Percentiles rank a stretch among this genome's conserved stretches.
Conservation (phyloP, 805 yeast genomes). For the Candida maris region DNA sequence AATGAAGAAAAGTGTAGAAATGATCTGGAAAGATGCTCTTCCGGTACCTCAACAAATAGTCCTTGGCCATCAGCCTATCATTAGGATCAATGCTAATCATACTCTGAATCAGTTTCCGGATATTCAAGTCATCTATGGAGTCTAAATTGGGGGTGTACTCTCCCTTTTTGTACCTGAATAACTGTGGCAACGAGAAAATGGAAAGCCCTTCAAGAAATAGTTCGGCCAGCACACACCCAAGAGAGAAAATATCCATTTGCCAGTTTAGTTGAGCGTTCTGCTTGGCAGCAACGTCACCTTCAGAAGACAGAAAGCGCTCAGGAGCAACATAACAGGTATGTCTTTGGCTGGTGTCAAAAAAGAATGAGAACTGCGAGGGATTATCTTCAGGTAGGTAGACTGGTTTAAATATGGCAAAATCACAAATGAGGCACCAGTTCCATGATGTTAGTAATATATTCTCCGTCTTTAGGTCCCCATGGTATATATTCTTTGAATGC, state of each 20-base stretch:
- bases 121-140: constrained; percentile 46
- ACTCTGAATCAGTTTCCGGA: constrained; percentile 52
- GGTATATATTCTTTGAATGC: constrained; percentile 61
- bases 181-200: constrained; percentile 78
- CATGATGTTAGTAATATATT: constrained; percentile 83
- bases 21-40: constrained; percentile 58
- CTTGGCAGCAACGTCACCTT: constrained; percentile 18
- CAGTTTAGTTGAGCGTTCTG: constrained; percentile 38
- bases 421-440: constrained; percentile 81
- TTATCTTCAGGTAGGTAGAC: constrained; percentile 84
- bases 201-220: constrained; percentile 83
- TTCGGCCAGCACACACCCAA: constrained; percentile 90
- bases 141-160: constrained; percentile 64
- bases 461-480: constrained; percentile 92
- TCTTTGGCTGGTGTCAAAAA: constrained; percentile 85
- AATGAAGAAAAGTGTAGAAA: constrained; percentile 66
- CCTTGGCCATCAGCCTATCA: constrained; percentile 52
- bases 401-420: constrained; percentile 86
- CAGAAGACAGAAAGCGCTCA: constrained; percentile 62
- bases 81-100: constrained; percentile 66
- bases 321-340: constrained; percentile 92
- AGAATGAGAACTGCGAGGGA: constrained; percentile 88
- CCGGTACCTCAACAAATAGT: constrained; percentile 48
- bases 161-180: constrained; percentile 73
- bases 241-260: constrained; percentile 77